Evolutionary conservation across 2,329 filamentous ascomycete genomes (phyloP), one percentile per base, ranked within the genome.

Genomic region (Ophiostoma sp.): DNA sequence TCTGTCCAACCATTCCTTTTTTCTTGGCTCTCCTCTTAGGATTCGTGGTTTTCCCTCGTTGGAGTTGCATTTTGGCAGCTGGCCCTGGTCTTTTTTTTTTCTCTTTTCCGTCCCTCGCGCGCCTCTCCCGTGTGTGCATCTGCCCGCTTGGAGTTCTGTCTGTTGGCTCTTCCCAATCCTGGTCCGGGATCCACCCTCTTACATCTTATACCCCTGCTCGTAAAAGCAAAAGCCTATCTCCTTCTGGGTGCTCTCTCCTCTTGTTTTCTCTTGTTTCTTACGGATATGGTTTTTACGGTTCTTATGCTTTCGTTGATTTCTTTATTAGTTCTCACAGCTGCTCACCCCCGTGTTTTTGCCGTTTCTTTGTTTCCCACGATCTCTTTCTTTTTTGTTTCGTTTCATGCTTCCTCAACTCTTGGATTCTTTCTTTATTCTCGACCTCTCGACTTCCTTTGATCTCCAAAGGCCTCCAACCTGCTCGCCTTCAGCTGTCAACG

Each of bases 361-460:
- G 4, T 85, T 81, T 81, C 81, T 80, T 69, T 76, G 83, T 9
- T 80, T 78, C n/a, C n/a, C n/a, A 71, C 73, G 76, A 17, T 25
- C 33, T 70, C 19, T 70, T 39, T 19, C 6, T 22, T 61, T 39
- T 22, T 52, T 33, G 28, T 69, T 52, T 69, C 45, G 42, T 69
- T 52, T 69, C 45, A 22, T 25, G 4, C 39, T 50, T 17, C 55
- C 55, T 31, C 15, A 48, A 48, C 55, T 45, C 19, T 45, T 22
- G n/a, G 12, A 11, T 31, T 45, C 22, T 48, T 66, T 66, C 66
- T 52, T 69, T 52, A 52, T 36, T n/a, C 28, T 22, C 25, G 7
- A 12, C 15, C 2, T 50, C 33, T 36, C 33, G 33, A 36, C 33
- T 36, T 15, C 15, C 28, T 52, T 52, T 55, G 39, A 48, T 11